Conservation (phyloP, 2,329 filamentous ascomycete genomes). For the Pseudocercospora crystallina region DNA sequence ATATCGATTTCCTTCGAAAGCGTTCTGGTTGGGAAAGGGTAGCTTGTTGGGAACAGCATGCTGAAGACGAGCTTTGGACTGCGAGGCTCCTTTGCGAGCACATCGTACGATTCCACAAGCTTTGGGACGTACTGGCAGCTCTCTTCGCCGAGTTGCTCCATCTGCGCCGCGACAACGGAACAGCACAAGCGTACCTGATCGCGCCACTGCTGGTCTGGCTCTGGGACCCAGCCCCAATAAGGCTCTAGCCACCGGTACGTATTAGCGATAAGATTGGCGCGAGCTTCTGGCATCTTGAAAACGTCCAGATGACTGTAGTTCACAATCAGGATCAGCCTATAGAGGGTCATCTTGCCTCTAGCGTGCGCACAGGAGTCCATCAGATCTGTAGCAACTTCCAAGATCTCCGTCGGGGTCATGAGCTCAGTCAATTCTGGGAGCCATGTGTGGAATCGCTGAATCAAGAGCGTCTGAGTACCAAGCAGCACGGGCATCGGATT, state of each 20-base stretch:
- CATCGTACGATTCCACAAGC: constrained; percentile 83
- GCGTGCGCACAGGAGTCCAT: constrained; percentile 86
- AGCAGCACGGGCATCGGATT: constrained; percentile 82
- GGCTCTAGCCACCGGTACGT: constrained; percentile 89
- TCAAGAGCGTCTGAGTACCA: constrained; percentile 89
- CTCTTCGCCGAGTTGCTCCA: constrained; percentile 73
- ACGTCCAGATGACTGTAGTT: constrained; percentile 82
- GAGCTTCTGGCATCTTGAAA: constrained; percentile 76
- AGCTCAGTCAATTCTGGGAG: constrained; percentile 82
- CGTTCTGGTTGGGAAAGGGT: constrained; percentile 78
- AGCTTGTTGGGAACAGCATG: constrained; percentile 82
- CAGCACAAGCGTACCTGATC: constrained; percentile 93
- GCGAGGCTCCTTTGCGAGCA: constrained; percentile 67
- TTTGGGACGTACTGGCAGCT: constrained; percentile 88
- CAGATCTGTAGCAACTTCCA: constrained; percentile 89
- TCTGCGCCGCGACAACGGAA: constrained; percentile 83
- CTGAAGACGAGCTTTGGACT: constrained; percentile 65
- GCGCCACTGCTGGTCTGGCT: constrained; percentile 78
- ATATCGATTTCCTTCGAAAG: constrained; percentile 52
- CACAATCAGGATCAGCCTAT: constrained; percentile 88
- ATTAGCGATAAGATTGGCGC: constrained; percentile 56
- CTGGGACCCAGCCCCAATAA: constrained; percentile 78
- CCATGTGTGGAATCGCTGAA: constrained; percentile 97
- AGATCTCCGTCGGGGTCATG: constrained; percentile 77
- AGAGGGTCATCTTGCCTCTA: constrained; percentile 86